Percentiles rank a stretch among this genome's conserved stretches.
Evolutionary conservation across 495 filamentous ascomycete genomes (phyloP).

Genomic region (Neurospora sp.): DNA sequence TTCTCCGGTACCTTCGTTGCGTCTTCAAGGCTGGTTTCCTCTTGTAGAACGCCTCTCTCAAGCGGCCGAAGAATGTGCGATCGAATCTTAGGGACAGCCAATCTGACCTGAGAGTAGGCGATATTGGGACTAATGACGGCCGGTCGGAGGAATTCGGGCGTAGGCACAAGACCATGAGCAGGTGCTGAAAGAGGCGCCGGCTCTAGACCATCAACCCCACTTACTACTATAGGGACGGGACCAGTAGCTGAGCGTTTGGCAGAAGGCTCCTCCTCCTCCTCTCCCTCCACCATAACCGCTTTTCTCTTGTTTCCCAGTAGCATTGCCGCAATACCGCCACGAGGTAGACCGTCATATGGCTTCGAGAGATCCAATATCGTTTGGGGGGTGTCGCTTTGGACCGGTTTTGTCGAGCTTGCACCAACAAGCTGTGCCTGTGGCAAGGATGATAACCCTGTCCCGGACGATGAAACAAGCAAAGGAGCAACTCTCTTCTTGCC

Average conservation of each 20-base stretch:
- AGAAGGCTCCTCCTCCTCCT: constrained; percentile 47
- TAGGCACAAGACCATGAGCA: constrained; percentile 52
- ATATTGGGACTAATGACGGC: constrained; percentile 75
- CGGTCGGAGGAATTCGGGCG: constrained; percentile 79
- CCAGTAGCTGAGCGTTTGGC: constrained; percentile 59
- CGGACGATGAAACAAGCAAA: constrained; percentile 77
- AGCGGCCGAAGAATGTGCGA: constrained; percentile 63
- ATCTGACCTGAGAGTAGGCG: constrained; percentile 69
- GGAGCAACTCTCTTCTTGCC: constrained; percentile 94
- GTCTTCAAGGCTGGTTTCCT: constrained; percentile 41
- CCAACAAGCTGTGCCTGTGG: constrained; percentile 76
- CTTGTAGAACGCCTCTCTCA: constrained; percentile 39
- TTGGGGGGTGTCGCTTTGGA: constrained; percentile 65
- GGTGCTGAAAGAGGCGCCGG: constrained; percentile 47
- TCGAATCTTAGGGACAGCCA: constrained; percentile 83
- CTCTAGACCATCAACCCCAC: constrained; percentile 66
- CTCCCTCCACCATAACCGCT: constrained; percentile 54
- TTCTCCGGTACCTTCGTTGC: constrained; percentile 52
- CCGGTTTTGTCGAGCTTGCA: constrained; percentile 47
- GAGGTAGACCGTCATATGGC: constrained; percentile 86
- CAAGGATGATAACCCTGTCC: constrained; percentile 73
- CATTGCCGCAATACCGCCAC: constrained; percentile 75
- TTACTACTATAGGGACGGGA: constrained; percentile 62
- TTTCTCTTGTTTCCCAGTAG: constrained; percentile 91
- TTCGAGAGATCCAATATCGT: constrained; percentile 85